These are phyloP conservation scores for Oehlia diaphana DNA, from an alignment of 192 early-diverging fungal species.

Conservation along the genomic window DNA sequence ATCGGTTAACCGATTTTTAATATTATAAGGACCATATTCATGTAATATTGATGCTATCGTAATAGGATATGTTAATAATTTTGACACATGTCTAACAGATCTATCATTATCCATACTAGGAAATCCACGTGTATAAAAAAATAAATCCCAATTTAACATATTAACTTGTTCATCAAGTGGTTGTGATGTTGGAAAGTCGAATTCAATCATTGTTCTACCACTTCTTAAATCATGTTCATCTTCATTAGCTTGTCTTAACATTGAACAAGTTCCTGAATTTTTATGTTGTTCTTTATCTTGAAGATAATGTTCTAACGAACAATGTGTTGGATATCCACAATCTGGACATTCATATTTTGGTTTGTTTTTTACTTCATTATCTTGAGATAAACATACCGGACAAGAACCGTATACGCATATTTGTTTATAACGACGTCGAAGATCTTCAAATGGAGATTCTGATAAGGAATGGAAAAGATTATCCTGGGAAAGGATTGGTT, in stretches of 20 bases:
- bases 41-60: constrained; percentile 75
- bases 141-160: constrained; percentile 75
- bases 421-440: constrained; percentile 62
- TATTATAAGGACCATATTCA: constrained; percentile 68
- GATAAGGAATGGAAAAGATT: constrained; percentile 72
- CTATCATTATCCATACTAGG: constrained; percentile 67
- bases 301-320: constrained; percentile 67
- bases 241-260: constrained; percentile 69
- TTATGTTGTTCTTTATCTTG: constrained; percentile 34
- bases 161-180: constrained; percentile 73
- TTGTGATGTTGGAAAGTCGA: constrained; percentile 74
- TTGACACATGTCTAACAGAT: constrained; percentile 77
- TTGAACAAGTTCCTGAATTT: constrained; percentile 48
- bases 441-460: constrained; percentile 65
- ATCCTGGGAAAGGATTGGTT: constrained; percentile 15
- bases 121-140: constrained; percentile 78
- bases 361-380: constrained; percentile 41
- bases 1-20: constrained; percentile 61
- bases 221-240: constrained; percentile 81
- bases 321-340: constrained; percentile 81
- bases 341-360: constrained; percentile 71
- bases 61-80: constrained; percentile 76
- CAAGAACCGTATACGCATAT: constrained; percentile 68
- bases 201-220: constrained; percentile 71
- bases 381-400: constrained; percentile 57